phyloP scores from a whole-genome alignment of 176 grass and related monocot genomes.

The Zoysia pacifica region DNA sequence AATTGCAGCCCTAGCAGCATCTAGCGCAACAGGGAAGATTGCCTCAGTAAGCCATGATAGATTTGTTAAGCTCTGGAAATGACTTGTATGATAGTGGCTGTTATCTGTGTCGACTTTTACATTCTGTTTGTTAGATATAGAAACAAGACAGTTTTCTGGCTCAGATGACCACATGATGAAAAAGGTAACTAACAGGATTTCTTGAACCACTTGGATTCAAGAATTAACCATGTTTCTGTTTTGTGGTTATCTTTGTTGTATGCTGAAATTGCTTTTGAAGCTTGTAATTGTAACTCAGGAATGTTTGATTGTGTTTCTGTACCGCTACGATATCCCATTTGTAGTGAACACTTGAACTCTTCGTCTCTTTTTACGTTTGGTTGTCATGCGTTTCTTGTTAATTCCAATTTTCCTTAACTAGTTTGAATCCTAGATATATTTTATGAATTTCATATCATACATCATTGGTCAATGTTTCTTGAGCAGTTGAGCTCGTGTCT shows the following conservation, averaged over 20 bases:
- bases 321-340: constrained; percentile 1
- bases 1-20: constrained; percentile 77
- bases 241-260: constrained; percentile 44
- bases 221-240: constrained; percentile 49
- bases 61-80: constrained; percentile 92
- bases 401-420: neutral
- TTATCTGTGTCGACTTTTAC: constrained; percentile 12
- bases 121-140: constrained; percentile 40
- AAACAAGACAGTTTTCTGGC: constrained; percentile 38
- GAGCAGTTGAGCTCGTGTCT: too few relatives aligned
- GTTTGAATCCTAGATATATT: too few relatives aligned
- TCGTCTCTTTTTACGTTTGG: neutral
- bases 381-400: neutral
- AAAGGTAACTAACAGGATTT: constrained; percentile 37
- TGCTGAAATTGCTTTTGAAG: constrained; percentile 31
- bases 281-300: constrained; percentile 40
- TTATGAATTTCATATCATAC: neutral
- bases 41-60: constrained; percentile 92
- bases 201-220: constrained; percentile 24
- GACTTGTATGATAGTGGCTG: constrained; percentile 39
- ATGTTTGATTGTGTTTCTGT: constrained; percentile 24
- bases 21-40: constrained; percentile 72
- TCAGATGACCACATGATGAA: constrained; percentile 44
- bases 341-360: neutral
- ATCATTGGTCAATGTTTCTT: too few relatives aligned